phyloP scores from a whole-genome alignment of 805 yeast species.

The Yamadazyma insecticola region DNA sequence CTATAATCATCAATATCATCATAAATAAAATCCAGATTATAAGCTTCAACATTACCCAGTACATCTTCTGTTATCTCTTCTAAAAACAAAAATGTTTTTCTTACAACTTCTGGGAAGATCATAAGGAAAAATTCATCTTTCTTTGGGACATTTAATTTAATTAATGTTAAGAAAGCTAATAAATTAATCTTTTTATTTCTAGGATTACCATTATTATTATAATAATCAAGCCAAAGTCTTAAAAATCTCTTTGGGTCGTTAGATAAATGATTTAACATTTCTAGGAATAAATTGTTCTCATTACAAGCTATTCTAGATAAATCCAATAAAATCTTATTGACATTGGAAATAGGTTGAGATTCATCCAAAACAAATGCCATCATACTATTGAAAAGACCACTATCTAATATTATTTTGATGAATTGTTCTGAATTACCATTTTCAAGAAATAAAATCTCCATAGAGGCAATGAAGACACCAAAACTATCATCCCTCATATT shows the following conservation, averaged over 20 bases:
- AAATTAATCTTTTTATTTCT: slow-evolving; percentile 65
- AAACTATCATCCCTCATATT: slow-evolving; percentile 70
- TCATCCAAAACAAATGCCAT: slow-evolving; percentile 38
- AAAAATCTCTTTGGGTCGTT: slow-evolving; percentile 19
- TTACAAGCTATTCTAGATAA: slow-evolving; percentile 32
- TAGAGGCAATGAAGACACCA: slow-evolving; percentile 46
- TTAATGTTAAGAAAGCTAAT: slow-evolving; percentile 54
- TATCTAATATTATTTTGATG: slow-evolving; percentile 29
- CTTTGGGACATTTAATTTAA: slow-evolving; percentile 29
- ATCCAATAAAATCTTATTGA: slow-evolving; percentile 33
- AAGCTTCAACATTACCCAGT: slow-evolving; percentile 31
- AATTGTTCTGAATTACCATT: slow-evolving; percentile 19
- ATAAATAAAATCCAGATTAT: slow-evolving; percentile 32
- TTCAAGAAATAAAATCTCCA: slow-evolving; percentile 47
- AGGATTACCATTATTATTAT: slow-evolving; percentile 63
- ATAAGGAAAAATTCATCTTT: slow-evolving; percentile 14
- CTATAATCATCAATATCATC: slow-evolving; percentile 40
- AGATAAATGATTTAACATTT: slow-evolving; percentile 25
- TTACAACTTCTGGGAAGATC: slow-evolving; percentile 24
- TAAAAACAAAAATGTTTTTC: slow-evolving; percentile 41
- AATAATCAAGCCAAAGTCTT: slow-evolving; percentile 35
- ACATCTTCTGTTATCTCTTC: slow-evolving; percentile 69
- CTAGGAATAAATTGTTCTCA: slow-evolving; percentile 30
- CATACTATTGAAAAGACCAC: slow-evolving; percentile 44
- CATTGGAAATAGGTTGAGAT: slow-evolving; percentile 36